These are phyloP conservation scores for Prunus yedoensis DNA, from an alignment of 331 rosid species.

Conservation along the genomic window DNA sequence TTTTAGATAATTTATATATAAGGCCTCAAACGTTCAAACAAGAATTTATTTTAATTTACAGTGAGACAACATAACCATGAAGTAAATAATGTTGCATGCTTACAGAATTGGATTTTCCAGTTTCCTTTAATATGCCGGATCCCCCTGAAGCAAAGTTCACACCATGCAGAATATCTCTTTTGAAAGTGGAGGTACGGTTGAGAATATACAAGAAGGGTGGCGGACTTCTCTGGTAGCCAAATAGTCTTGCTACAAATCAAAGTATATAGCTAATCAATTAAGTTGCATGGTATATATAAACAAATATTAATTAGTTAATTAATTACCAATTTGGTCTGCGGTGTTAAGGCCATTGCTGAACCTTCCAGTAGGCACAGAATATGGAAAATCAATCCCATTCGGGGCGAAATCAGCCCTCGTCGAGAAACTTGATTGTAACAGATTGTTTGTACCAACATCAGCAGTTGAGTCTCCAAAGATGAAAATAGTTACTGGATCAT, in stretches of 20 bases:
- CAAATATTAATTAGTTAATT: not conserved
- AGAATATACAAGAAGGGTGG: conserved; percentile 36
- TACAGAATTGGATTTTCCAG: conserved; percentile 33
- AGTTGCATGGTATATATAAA: not conserved
- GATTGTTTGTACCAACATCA: conserved; percentile 58
- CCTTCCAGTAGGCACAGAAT: conserved; percentile 48
- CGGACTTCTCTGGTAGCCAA: conserved; percentile 47
- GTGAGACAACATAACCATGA: not conserved
- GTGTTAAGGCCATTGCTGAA: conserved; percentile 56
- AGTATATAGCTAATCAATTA: not conserved
- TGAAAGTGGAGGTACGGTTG: conserved; percentile 8
- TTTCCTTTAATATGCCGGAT: conserved; percentile 37
- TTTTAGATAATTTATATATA: no score
- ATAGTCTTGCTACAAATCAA: conserved; percentile 1
- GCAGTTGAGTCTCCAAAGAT: conserved; percentile 53
- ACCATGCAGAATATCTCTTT: conserved; percentile 29
- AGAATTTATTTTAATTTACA: no score
- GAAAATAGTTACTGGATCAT: conserved; percentile 25
- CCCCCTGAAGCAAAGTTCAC: conserved; percentile 54
- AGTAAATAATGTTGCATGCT: not conserved
- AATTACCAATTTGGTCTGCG: conserved; percentile 46
- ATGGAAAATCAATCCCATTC: conserved; percentile 44
- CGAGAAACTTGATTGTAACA: conserved; percentile 8
- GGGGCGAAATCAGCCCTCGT: conserved; percentile 37
- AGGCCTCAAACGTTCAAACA: no score